Evolutionary conservation across 1,139 yeast genomes (phyloP).

Genomic region (Suhomyces wounanorum): DNA sequence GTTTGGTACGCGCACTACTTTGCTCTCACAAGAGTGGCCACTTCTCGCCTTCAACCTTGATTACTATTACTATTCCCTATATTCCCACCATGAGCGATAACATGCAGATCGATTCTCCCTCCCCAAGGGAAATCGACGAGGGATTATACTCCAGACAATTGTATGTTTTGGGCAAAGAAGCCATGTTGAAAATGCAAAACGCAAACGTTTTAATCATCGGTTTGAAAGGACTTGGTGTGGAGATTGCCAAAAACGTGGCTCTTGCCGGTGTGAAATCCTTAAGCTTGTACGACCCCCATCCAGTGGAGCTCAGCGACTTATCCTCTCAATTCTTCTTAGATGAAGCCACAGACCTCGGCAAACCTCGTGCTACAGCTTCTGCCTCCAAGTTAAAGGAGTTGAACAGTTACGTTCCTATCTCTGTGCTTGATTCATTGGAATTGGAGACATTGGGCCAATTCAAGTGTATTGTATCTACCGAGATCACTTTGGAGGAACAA

Average conservation of each 20-base stretch:
- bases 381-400: constrained; percentile 72
- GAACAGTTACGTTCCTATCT: constrained; percentile 86
- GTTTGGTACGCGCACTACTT: constrained; percentile 1
- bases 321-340: constrained; percentile 86
- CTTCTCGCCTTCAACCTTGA: constrained; percentile 2
- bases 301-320: constrained; percentile 67
- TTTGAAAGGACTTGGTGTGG: constrained; percentile 87
- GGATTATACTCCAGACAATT: constrained; percentile 93
- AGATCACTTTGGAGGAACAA: constrained; percentile 72
- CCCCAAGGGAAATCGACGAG: constrained; percentile 76
- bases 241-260: constrained; percentile 94
- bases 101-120: constrained; percentile 59
- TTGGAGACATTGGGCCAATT: constrained; percentile 55
- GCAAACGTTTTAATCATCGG: constrained; percentile 90
- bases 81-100: constrained; percentile 28
- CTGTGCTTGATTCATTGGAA: constrained; percentile 58
- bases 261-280: constrained; percentile 96
- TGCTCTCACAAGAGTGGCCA: neutral
- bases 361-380: constrained; percentile 72
- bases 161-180: constrained; percentile 92
- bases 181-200: constrained; percentile 94
- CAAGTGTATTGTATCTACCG: constrained; percentile 84
- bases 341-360: constrained; percentile 65
- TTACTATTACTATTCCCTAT: neutral
- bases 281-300: constrained; percentile 80